Percentiles rank a stretch among this genome's conserved stretches.
These are phyloP conservation scores for Ascochyta viciae-villosae DNA, from an alignment of 2,329 filamentous ascomycete species.

Conservation along the genomic window DNA sequence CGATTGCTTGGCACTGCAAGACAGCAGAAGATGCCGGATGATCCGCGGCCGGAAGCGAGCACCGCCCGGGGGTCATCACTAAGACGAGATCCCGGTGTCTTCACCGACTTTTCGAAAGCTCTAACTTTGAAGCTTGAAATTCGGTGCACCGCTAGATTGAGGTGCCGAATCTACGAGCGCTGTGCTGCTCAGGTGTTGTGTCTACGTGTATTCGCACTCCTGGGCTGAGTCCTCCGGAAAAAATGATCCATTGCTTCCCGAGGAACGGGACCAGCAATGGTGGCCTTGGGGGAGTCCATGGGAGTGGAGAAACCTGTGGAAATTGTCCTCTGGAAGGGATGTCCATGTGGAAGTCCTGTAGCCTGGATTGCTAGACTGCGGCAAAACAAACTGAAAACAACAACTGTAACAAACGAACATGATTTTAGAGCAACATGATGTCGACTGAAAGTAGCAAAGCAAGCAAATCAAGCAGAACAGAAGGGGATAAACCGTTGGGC, in stretches of 20 bases:
- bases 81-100: conserved; percentile 18
- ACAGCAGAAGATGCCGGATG: conserved; percentile 18
- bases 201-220: conserved; percentile 9
- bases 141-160: conserved; percentile 32
- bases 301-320: conserved; percentile 21
- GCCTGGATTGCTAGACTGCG: conserved; percentile 43
- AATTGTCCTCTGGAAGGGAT: conserved; percentile 30
- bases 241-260: conserved; percentile 6
- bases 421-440: conserved; percentile 33
- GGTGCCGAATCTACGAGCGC: conserved; percentile 40
- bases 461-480: conserved; percentile 33
- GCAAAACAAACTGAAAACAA: conserved; percentile 29
- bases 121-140: conserved; percentile 35
- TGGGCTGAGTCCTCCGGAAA: not conserved
- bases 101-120: conserved; percentile 39
- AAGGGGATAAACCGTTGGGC: conserved; percentile 47
- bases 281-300: conserved; percentile 29
- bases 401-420: conserved; percentile 36
- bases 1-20: conserved; percentile 26
- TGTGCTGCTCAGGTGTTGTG: conserved; percentile 19
- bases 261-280: conserved; percentile 24
- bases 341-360: conserved; percentile 29
- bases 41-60: conserved; percentile 27
- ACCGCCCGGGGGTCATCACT: conserved; percentile 28
- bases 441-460: conserved; percentile 27